Conservation (phyloP, 1,284 basidiomycete species). For the Puccinia coronata region DNA sequence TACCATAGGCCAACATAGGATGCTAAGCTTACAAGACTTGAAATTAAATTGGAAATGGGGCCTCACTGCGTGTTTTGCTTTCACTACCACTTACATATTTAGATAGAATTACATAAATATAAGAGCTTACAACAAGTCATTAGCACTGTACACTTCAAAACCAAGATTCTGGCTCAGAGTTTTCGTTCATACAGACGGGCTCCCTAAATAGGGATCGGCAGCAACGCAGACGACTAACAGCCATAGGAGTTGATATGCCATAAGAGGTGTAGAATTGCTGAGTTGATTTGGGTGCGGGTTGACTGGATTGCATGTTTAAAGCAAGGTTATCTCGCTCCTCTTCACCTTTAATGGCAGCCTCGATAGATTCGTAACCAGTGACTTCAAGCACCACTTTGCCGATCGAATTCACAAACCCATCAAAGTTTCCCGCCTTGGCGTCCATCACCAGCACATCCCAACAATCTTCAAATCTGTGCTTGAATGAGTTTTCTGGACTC, state of each 20-base stretch:
- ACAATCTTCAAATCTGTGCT: conserved; percentile 32
- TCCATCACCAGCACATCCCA: conserved; percentile 49
- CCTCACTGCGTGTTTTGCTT: too few relatives aligned
- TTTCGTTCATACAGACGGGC: conserved; percentile 9
- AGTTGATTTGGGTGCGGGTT: neutral
- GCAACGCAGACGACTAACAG: conserved; percentile 17
- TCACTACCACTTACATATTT: too few relatives aligned
- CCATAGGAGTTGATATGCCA: neutral
- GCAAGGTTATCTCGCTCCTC: neutral
- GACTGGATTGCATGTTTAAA: neutral
- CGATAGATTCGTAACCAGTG: conserved; percentile 14
- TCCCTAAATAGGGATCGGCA: conserved; percentile 13
- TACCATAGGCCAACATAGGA: too few relatives aligned
- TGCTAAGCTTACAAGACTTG: too few relatives aligned
- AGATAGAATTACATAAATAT: too few relatives aligned
- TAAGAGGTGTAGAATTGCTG: neutral
- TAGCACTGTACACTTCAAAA: neutral
- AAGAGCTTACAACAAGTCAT: conserved; percentile 4
- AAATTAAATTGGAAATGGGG: neutral
- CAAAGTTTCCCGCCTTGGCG: conserved; percentile 25
- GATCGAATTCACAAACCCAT: conserved; percentile 26
- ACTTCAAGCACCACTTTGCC: neutral
- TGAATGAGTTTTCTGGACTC: conserved; percentile 30
- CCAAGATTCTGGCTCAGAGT: neutral
- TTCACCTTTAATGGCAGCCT: neutral